phyloP scores from a whole-genome alignment of 495 filamentous ascomycete genomes.

The Thermochaetoides thermophila region DNA sequence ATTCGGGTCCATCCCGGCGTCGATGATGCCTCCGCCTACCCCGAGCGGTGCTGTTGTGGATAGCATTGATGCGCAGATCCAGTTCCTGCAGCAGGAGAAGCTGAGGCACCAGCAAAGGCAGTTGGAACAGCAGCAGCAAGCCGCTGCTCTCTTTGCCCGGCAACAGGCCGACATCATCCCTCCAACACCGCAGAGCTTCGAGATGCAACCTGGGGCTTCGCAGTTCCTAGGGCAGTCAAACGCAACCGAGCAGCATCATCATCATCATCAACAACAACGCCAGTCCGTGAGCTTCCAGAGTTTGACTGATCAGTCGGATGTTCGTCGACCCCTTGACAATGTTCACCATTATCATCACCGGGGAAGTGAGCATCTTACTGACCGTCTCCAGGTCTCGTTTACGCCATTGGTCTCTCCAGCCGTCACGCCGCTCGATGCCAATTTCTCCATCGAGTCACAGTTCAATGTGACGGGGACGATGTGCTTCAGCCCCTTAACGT shows the following conservation, averaged over 20 bases:
- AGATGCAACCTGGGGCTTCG: slow-evolving; percentile 55
- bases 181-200: slow-evolving; percentile 84
- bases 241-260: slow-evolving; percentile 36
- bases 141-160: slow-evolving; percentile 33
- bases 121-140: slow-evolving; percentile 42
- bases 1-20: slow-evolving; percentile 26
- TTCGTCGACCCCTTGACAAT: slow-evolving; percentile 30
- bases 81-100: slow-evolving; percentile 47
- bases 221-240: slow-evolving; percentile 32
- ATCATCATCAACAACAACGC: slow-evolving; percentile 37
- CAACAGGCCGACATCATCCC: slow-evolving; percentile 57
- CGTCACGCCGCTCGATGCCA: slow-evolving; percentile 77
- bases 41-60: slow-evolving; percentile 31
- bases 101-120: slow-evolving; percentile 37
- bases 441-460: slow-evolving; percentile 62
- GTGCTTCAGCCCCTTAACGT: slow-evolving; percentile 87
- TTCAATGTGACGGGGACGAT: slow-evolving; percentile 76
- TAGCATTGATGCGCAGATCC: slow-evolving; percentile 44
- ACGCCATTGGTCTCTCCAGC: slow-evolving; percentile 91
- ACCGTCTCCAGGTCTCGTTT: slow-evolving; percentile 56
- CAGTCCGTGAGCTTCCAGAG: slow-evolving; percentile 53
- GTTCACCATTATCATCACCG: too few relatives aligned
- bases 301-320: slow-evolving; percentile 65
- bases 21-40: slow-evolving; percentile 27
- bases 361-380: slow-evolving; percentile 10